Conservation (phyloP, 2,329 filamentous ascomycete species). For the Apiospora koreana region DNA sequence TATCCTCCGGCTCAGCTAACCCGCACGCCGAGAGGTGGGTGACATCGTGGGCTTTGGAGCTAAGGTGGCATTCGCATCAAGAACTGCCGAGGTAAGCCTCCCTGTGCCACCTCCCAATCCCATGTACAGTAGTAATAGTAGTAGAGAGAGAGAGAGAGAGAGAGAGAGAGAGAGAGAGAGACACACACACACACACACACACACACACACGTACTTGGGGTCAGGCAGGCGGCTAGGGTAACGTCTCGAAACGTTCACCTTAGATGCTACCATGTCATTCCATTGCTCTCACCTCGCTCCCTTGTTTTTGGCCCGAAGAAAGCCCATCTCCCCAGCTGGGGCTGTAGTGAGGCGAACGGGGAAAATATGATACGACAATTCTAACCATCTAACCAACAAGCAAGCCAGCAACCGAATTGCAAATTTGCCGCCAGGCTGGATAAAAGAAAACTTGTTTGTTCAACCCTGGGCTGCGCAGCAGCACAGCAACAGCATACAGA, state of each 20-base stretch:
- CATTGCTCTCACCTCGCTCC: background rate
- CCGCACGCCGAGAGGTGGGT: conserved; percentile 4
- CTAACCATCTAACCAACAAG: background rate
- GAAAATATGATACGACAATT: background rate
- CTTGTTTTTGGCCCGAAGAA: background rate
- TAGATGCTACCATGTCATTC: background rate
- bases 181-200: too few relatives aligned
- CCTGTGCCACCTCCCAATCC: too few relatives aligned
- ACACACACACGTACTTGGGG: background rate
- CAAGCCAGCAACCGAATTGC: background rate
- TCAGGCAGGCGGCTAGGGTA: background rate
- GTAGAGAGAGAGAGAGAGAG: too few relatives aligned
- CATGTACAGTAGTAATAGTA: too few relatives aligned
- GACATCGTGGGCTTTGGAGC: conserved; percentile 4
- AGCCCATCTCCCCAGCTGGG: background rate
- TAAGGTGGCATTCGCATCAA: conserved; percentile 7
- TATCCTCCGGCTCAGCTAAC: conserved; percentile 5
- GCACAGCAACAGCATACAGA: too few relatives aligned
- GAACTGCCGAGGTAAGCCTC: conserved; percentile 5
- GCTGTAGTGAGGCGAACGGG: conserved; percentile 6
- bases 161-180: too few relatives aligned
- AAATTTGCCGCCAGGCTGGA: background rate
- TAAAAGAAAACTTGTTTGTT: background rate
- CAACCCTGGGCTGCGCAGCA: background rate
- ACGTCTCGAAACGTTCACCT: conserved; percentile 3